Conservation (phyloP, 345 rosid species). For the Aquilaria sinensis region DNA sequence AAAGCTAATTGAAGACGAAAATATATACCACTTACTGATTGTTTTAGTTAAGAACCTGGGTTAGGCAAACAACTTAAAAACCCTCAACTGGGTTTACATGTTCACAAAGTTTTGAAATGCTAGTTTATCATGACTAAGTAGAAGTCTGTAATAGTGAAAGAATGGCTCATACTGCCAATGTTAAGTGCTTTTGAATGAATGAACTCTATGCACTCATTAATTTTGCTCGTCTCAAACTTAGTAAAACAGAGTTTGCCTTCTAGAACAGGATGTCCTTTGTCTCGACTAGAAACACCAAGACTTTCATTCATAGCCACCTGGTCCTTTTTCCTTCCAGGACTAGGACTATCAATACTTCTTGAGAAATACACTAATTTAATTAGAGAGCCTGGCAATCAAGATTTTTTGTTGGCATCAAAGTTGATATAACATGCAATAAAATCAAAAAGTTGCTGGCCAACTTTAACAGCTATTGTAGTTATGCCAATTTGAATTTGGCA, state of each 20-base stretch:
- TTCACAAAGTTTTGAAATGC: too few species aligned
- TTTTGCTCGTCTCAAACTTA: conserved; percentile 81
- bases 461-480: too few species aligned
- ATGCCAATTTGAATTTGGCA: too few species aligned
- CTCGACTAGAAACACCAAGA: conserved; percentile 18
- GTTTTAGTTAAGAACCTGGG: too few species aligned
- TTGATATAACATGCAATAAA: too few species aligned
- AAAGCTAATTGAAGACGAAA: too few species aligned
- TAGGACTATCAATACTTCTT: conserved; percentile 19
- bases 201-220: conserved; percentile 75
- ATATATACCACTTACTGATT: too few species aligned
- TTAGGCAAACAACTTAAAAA: too few species aligned
- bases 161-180: conserved; percentile 33
- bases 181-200: conserved; percentile 53
- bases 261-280: conserved; percentile 17
- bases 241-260: conserved; percentile 75
- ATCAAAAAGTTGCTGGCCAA: too few species aligned
- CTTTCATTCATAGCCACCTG: conserved; percentile 26
- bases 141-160: too few species aligned
- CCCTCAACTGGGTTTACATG: too few species aligned
- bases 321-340: conserved; percentile 13
- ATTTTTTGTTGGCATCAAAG: background rate
- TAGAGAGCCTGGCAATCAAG: conserved; percentile 57
- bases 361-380: conserved; percentile 82
- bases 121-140: too few species aligned